Percentiles rank a stretch among this genome's conserved stretches.
Evolutionary conservation across 129 eudicot species (phyloP).

Genomic region (Chrysanthemum seticuspe): DNA sequence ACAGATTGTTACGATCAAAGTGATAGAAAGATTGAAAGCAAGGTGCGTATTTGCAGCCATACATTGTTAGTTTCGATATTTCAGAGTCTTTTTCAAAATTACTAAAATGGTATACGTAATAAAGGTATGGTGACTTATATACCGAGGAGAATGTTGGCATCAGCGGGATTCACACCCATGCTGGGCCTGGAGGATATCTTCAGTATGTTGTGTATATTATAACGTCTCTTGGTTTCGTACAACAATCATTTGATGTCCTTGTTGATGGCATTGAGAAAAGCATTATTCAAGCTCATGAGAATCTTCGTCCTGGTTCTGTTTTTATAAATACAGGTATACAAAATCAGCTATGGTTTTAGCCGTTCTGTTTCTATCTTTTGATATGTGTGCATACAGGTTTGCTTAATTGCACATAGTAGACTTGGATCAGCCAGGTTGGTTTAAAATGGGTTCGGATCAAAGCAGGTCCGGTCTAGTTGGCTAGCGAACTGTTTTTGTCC

Average conservation of each 20-base stretch:
- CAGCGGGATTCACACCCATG: slow-evolving; percentile 97
- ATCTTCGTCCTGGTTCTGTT: slow-evolving; percentile 88
- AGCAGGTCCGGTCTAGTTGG: background rate
- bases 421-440: background rate
- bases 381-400: background rate
- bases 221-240: slow-evolving; percentile 96
- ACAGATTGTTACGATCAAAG: slow-evolving; percentile 89
- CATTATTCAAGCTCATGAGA: slow-evolving; percentile 84
- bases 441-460: background rate
- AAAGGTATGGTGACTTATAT: slow-evolving; percentile 86
- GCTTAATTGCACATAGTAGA: slow-evolving; percentile 1
- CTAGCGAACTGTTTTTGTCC: background rate
- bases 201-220: slow-evolving; percentile 91
- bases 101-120: background rate
- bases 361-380: background rate
- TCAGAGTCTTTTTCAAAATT: background rate
- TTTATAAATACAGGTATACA: slow-evolving; percentile 70
- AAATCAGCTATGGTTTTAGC: background rate
- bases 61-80: background rate
- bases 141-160: slow-evolving; percentile 87
- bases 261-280: slow-evolving; percentile 95
- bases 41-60: slow-evolving; percentile 37
- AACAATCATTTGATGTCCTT: slow-evolving; percentile 85
- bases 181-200: slow-evolving; percentile 99
- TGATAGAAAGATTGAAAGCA: slow-evolving; percentile 85